Evolutionary conservation across 192 early-diverging fungal genomes (phyloP).

Genomic region (Umbelopsis sp.): DNA sequence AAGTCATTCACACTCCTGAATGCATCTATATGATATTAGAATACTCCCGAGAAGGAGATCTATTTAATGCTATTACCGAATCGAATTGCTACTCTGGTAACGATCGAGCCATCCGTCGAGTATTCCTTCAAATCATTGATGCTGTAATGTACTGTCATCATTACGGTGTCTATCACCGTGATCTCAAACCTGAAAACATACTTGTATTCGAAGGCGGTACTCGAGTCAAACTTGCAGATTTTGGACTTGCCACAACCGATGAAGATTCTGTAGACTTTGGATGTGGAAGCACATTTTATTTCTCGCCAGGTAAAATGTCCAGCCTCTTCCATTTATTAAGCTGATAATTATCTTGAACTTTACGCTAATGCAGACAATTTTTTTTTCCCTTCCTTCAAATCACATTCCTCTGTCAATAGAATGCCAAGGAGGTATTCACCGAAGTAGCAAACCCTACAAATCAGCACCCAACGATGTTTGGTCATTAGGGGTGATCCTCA

Average conservation of each 20-base stretch:
- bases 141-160: conserved; percentile 78
- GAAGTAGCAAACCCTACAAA: conserved; percentile 37
- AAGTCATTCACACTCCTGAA: conserved; percentile 65
- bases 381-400: not conserved
- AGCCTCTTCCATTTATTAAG: too few relatives aligned
- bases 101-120: conserved; percentile 75
- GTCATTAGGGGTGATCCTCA: conserved; percentile 85
- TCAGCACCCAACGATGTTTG: conserved; percentile 86
- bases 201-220: conserved; percentile 58
- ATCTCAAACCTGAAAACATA: conserved; percentile 87
- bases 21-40: conserved; percentile 73
- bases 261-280: conserved; percentile 82
- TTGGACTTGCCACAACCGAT: conserved; percentile 88
- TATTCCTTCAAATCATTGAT: conserved; percentile 84
- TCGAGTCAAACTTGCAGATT: conserved; percentile 86
- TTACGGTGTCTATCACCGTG: conserved; percentile 85
- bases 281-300: conserved; percentile 75
- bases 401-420: conserved; percentile 35
- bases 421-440: conserved; percentile 61
- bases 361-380: not conserved
- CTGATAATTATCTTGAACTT: not conserved
- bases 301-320: conserved; percentile 58
- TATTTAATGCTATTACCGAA: conserved; percentile 92
- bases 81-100: conserved; percentile 72
- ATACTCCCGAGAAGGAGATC: conserved; percentile 87